Evolutionary conservation across 495 filamentous ascomycete genomes (phyloP).

Genomic region (Immersiella caudata): DNA sequence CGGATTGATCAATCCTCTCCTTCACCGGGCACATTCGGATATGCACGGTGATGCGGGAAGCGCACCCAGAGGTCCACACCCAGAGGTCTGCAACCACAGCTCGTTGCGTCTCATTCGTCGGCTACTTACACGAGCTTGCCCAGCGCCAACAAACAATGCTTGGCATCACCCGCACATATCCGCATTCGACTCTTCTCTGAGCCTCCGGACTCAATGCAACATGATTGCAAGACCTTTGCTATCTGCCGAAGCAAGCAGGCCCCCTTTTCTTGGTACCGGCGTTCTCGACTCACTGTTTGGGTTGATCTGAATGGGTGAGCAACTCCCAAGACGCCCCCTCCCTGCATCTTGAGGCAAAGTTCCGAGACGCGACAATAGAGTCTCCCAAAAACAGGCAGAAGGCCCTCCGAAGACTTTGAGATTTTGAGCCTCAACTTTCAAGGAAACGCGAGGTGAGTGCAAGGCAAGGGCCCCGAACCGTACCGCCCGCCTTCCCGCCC

Average conservation of each 20-base stretch:
- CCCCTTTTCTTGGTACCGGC: not conserved
- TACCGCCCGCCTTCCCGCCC: not conserved
- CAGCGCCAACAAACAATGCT: not conserved
- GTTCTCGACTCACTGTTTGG: not conserved
- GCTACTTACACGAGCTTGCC: not conserved
- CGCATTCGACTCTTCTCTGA: not conserved
- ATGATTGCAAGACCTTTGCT: not conserved
- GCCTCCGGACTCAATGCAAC: not conserved
- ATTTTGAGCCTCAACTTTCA: not conserved
- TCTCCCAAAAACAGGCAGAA: not conserved
- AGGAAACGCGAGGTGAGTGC: not conserved
- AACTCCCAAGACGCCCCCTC: not conserved
- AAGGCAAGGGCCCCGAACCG: not conserved
- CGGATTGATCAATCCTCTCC: not conserved
- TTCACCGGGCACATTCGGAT: not conserved
- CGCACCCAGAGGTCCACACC: not conserved
- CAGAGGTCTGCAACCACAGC: not conserved
- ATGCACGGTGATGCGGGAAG: not conserved
- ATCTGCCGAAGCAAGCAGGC: not conserved
- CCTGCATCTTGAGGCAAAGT: not conserved
- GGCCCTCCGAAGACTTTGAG: not conserved
- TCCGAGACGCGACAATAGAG: not conserved
- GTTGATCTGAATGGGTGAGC: not conserved
- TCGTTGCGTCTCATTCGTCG: not conserved
- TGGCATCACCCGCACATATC: not conserved